phyloP scores from a whole-genome alignment of 2,329 filamentous ascomycete species.

The Epichloe gansuensis region DNA sequence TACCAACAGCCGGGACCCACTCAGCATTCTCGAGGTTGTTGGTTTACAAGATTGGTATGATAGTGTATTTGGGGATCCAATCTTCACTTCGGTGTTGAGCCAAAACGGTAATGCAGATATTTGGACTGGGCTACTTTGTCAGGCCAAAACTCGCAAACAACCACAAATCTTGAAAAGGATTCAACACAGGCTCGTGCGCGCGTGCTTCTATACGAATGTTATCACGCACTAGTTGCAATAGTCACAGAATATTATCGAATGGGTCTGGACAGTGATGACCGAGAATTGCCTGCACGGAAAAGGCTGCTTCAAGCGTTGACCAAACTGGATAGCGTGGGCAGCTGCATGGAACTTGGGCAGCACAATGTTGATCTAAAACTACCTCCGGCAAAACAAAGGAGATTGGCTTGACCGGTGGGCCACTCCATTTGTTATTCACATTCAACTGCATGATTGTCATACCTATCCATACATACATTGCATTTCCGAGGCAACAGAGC shows the following conservation, averaged over 20 bases:
- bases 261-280: constrained; percentile 31
- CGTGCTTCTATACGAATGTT: constrained; percentile 45
- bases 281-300: constrained; percentile 41
- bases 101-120: constrained; percentile 32
- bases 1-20: not conserved
- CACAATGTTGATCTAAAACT: constrained; percentile 27
- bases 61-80: constrained; percentile 47
- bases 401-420: constrained; percentile 10
- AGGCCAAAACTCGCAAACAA: not conserved
- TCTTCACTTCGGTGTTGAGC: constrained; percentile 39
- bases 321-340: constrained; percentile 30
- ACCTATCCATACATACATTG: not conserved
- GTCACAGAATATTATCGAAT: constrained; percentile 45
- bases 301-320: constrained; percentile 35
- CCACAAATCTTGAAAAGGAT: not conserved
- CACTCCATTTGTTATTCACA: not conserved
- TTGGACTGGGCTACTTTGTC: constrained; percentile 31
- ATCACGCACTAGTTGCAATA: constrained; percentile 39
- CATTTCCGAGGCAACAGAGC: not conserved
- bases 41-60: constrained; percentile 44
- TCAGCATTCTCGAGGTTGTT: not conserved
- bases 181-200: constrained; percentile 26
- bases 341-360: constrained; percentile 16
- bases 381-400: constrained; percentile 33
- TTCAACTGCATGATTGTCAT: not conserved